A percentile compares a stretch with the other conserved stretches of the same genome.
phyloP scores from a whole-genome alignment of 352 stramenopile species.

The Saprolegnia diclina region DNA sequence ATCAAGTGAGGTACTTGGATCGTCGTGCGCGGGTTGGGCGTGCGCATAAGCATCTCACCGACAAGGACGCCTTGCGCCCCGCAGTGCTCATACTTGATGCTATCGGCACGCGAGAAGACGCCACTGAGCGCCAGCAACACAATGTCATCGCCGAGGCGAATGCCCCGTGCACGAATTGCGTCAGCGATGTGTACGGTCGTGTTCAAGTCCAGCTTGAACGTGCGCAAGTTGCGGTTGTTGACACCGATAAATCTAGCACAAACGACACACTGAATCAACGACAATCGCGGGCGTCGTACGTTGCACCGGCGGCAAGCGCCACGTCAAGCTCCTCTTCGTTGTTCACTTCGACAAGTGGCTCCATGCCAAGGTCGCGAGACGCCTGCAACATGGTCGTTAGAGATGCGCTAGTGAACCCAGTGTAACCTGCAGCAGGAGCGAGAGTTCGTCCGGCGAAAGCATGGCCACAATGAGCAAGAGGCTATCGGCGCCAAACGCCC shows the following conservation, averaged over 20 bases:
- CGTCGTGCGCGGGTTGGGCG: constrained; percentile 76
- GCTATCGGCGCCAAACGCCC: constrained; percentile 93
- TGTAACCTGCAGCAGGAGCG: constrained; percentile 51
- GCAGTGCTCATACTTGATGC: constrained; percentile 87
- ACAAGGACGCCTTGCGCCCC: constrained; percentile 89
- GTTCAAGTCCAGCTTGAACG: constrained; percentile 96
- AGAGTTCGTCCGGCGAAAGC: constrained; percentile 52
- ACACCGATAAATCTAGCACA: constrained; percentile 89
- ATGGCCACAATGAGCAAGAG: constrained; percentile 97
- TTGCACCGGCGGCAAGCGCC: constrained; percentile 86
- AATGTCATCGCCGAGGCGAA: constrained; percentile 74
- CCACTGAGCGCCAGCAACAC: constrained; percentile 93
- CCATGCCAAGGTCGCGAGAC: constrained; percentile 90
- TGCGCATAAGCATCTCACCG: constrained; percentile 97
- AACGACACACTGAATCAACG: not conserved
- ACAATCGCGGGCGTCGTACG: constrained; percentile 29
- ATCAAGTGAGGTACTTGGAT: constrained; percentile 48
- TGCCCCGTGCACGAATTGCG: constrained; percentile 59
- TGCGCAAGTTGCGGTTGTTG: constrained; percentile 98
- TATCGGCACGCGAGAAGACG: constrained; percentile 91
- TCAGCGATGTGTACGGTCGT: constrained; percentile 90
- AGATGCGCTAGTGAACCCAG: constrained; percentile 1
- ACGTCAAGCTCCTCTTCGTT: constrained; percentile 92
- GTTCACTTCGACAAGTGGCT: constrained; percentile 97
- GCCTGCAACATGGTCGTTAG: constrained; percentile 35